These are phyloP conservation scores for Coemansia sp. DNA, from an alignment of 192 early-diverging fungal species.

Conservation along the genomic window DNA sequence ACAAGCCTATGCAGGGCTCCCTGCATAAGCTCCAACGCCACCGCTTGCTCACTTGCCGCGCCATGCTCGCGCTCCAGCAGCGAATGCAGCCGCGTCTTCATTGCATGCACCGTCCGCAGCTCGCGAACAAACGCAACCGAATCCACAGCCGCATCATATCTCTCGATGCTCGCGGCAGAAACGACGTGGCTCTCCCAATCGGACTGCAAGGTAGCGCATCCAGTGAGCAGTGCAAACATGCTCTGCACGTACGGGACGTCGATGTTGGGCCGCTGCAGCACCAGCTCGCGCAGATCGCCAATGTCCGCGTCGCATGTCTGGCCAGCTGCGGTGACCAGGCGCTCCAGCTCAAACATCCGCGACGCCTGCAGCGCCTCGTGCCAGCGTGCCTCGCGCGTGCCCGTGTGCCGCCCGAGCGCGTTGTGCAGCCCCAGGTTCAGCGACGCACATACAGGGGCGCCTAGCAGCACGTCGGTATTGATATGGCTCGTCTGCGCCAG, in stretches of 20 bases:
- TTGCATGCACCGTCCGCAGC: conserved; percentile 10
- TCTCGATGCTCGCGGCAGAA: neutral
- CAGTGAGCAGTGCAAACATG: conserved; percentile 28
- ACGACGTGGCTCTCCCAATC: conserved; percentile 17
- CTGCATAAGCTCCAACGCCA: conserved; percentile 43
- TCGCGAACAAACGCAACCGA: conserved; percentile 4
- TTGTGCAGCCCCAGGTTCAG: conserved; percentile 21
- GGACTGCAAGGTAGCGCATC: conserved; percentile 12
- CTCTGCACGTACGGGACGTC: conserved; percentile 23
- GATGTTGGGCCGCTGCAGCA: conserved; percentile 33
- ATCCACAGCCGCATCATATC: neutral
- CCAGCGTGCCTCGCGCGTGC: conserved; percentile 15
- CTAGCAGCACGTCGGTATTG: neutral
- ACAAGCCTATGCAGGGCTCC: neutral
- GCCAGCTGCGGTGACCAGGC: neutral
- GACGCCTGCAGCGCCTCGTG: conserved; percentile 23
- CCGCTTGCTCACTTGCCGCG: conserved; percentile 34
- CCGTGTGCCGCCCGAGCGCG: conserved; percentile 7
- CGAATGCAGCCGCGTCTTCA: conserved; percentile 10
- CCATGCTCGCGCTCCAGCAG: conserved; percentile 12
- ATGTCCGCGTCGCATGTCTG: no score
- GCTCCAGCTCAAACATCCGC: conserved; percentile 34
- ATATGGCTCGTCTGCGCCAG: conserved; percentile 1
- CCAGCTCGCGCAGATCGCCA: conserved; percentile 18
- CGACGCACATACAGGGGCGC: conserved; percentile 14